Conservation (phyloP, 345 rosid genomes). For the Aquilaria sinensis region DNA sequence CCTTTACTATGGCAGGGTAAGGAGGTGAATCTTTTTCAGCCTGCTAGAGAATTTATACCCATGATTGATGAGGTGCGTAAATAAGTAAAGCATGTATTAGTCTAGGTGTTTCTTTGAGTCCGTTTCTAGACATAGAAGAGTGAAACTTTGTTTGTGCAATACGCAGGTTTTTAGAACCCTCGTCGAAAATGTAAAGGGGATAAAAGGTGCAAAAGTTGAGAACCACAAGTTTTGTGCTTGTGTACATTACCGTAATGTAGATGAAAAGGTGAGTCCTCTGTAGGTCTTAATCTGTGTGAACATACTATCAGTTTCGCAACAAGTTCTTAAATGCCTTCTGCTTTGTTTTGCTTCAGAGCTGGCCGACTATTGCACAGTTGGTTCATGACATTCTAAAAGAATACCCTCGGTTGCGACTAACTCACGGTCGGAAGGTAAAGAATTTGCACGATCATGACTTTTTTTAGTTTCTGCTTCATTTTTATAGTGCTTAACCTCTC, state of each 20-base stretch:
- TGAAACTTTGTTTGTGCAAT: not conserved
- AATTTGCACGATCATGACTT: no score
- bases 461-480: not conserved
- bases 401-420: constrained; percentile 68
- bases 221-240: constrained; percentile 92
- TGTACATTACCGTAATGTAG: constrained; percentile 98
- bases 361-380: constrained; percentile 72
- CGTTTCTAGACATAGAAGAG: not conserved
- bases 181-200: constrained; percentile 56
- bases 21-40: constrained; percentile 82
- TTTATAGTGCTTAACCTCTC: not conserved
- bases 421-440: constrained; percentile 65
- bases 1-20: constrained; percentile 44
- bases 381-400: constrained; percentile 81
- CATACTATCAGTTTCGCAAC: not conserved
- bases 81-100: not conserved
- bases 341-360: constrained; percentile 38
- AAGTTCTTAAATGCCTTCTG: constrained; percentile 2
- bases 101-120: no score
- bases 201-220: constrained; percentile 84
- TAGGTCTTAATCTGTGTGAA: not conserved
- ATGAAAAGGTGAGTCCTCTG: constrained; percentile 54
- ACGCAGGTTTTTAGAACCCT: constrained; percentile 80
- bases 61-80: constrained; percentile 60
- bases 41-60: constrained; percentile 80